Evolutionary conservation across 441 rosid genomes (phyloP), one percentile per base, ranked within the genome.

Genomic region (Geranium incanum): DNA sequence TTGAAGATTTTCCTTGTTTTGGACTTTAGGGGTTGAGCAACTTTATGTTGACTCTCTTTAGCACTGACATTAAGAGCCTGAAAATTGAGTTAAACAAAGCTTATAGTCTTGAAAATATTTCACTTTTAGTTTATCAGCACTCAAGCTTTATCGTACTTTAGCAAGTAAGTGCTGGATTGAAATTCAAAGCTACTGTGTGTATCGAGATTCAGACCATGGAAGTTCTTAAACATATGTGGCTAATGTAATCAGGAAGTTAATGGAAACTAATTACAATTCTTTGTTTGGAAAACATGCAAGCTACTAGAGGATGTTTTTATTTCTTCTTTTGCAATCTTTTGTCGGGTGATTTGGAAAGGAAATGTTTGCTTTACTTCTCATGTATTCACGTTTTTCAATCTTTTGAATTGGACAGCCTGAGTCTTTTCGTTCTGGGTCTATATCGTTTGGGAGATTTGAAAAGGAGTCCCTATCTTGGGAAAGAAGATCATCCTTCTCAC

Each of bases 361-460:
- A n/a, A n/a, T 72, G 73, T 68, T 74, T 63, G n/a, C 23, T 8
- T 48, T 60, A 62, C 66, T 62, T 62, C 33, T 8, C 37, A 9
- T 0, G 37, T 78, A 6, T 41, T 55, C 15, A 64, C 60, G 55
- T 72, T 65, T 39, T 19, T 21, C 36, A 6, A 8, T 33, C 36
- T 9, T 80, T 72, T 70, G 67, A 75, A 71, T 38, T 77, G 72
- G 65, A 66, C 84, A 89, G 97, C 77, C 77, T 21, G 91, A 78
- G 72, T 87, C 89, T 70, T 71, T 86, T 48, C 94, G 81, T 79
- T 92, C 96, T 50, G 96, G 96, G 70, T 92, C 96, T 7, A 73
- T 92, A 83, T 92, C 94, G 12, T 92, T 92, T 75, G 97, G 96
- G 11, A 89, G 97, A 82, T 91, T 91, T 71, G 95, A 91, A 76